Conservation (phyloP, 2,329 filamentous ascomycete genomes). For the Alternaria gansuensis region DNA sequence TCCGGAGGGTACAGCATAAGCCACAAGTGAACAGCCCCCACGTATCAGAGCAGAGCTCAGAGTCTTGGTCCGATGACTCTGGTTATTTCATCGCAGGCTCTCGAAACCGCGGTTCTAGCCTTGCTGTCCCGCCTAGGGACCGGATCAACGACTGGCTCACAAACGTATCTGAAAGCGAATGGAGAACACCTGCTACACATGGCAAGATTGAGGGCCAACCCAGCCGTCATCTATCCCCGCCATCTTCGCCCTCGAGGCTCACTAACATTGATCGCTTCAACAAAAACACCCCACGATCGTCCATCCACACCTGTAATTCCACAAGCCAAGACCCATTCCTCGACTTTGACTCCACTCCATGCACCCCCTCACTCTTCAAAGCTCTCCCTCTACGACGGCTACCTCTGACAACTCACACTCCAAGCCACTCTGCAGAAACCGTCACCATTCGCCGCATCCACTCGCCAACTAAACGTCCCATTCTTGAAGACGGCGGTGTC, state of each 20-base stretch:
- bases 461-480: not conserved
- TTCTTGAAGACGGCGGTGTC: conserved; percentile 19
- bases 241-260: not conserved
- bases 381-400: not conserved
- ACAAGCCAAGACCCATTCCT: not conserved
- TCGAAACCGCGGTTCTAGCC: conserved; percentile 3
- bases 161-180: conserved; percentile 8
- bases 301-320: not conserved
- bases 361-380: not conserved
- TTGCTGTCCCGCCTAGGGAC: conserved; percentile 11
- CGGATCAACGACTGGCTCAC: conserved; percentile 34
- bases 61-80: conserved; percentile 44
- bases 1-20: not conserved
- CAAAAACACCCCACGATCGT: not conserved
- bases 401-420: not conserved
- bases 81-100: conserved; percentile 29
- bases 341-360: not conserved
- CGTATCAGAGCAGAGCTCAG: conserved; percentile 25
- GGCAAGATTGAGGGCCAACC: not conserved
- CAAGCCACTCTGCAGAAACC: not conserved
- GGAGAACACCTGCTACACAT: not conserved
- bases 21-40: conserved; percentile 2
- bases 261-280: not conserved
- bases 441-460: not conserved
- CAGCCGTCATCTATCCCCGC: not conserved